Conservation (phyloP, 1,284 basidiomycete genomes). For the Coriolopsis trogii region DNA sequence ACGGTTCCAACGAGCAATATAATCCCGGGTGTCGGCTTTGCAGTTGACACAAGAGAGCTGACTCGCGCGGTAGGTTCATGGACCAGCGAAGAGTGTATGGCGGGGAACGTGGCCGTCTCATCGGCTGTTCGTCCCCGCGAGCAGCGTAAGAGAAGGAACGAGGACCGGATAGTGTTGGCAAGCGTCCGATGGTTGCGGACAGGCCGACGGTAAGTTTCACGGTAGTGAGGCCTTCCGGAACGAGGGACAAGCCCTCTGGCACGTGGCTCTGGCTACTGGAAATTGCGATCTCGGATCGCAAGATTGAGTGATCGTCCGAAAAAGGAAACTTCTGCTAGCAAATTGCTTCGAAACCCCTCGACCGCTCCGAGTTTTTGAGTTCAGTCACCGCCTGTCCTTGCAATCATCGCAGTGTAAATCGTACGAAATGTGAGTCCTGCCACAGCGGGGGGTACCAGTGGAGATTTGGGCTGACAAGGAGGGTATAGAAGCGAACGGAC, state of each 20-base stretch:
- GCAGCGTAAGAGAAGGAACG: too few species aligned
- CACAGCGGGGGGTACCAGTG: background rate
- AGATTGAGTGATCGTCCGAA: constrained; percentile 17
- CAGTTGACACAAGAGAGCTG: too few species aligned
- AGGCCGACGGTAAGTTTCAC: background rate
- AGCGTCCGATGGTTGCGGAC: too few species aligned
- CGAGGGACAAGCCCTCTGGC: background rate
- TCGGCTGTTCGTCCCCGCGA: background rate
- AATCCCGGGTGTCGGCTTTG: too few species aligned
- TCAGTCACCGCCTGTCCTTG: background rate
- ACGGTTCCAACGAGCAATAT: too few species aligned
- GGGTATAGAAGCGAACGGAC: background rate
- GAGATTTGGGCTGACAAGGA: background rate
- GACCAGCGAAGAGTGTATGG: too few species aligned
- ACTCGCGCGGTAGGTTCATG: too few species aligned
- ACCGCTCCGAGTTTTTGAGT: background rate
- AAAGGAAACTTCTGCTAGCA: constrained; percentile 9
- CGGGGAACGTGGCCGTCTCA: too few species aligned
- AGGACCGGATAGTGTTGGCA: too few species aligned
- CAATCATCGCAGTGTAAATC: background rate
- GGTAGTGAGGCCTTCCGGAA: background rate
- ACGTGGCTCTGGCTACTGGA: constrained; percentile 3
- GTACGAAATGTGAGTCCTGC: background rate
- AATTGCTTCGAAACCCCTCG: constrained; percentile 7
- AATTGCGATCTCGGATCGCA: constrained; percentile 13